Base-by-base conservation (phyloP, 371 early-diverging fungal genomes). In the Rhizomucor miehei region DNA sequence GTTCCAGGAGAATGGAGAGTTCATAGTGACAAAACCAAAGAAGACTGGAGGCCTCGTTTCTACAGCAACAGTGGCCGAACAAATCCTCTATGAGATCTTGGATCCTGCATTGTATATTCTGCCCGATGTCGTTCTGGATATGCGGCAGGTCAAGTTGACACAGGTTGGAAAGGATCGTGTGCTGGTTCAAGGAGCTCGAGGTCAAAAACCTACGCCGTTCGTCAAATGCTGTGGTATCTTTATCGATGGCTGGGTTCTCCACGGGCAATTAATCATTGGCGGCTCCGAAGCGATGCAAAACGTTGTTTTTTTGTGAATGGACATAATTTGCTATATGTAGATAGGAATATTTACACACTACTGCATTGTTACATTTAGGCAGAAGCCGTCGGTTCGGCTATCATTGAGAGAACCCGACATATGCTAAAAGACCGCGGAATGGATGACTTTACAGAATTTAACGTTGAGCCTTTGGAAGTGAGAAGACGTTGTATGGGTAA, bases 61-160 rank as follows among this genome's bases (percentile, higher is more conserved):
- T 0, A 65, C 73, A 14, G 82, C 69, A 6, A 85, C 88, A 0
- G 89, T 89, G 3, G 67, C 80, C 1, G 89, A 87, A 56, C 88
- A 89, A 58, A 77, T 89, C 51, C 54, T 88, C 4, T 89, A 89
- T 46, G 89, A 89, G 60, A 81, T 84, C 19, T 49, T 84, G 50
- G 86, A 87, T 62, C 87, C 89, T n/a, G 80, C 81, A 9, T 60
- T 78, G 1, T 89, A 89, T 57, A 65, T 86, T 36, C 64, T 89
- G 12, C 86, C 89, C 1, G 89, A 89, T 66, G 89, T 89, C 8
- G 80, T 85, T 56, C 53, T 87, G 41, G 89, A 89, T 73, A 70
- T 89, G 64, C 72, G 84, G 20, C 65, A 79, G 39, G 85, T 87
- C 35, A 66, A 66, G 21, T 44, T 87, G 12, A 62, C 63, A n/a